phyloP scores from a whole-genome alignment of 306 rosid species.

The Canavalia ensiformis region DNA sequence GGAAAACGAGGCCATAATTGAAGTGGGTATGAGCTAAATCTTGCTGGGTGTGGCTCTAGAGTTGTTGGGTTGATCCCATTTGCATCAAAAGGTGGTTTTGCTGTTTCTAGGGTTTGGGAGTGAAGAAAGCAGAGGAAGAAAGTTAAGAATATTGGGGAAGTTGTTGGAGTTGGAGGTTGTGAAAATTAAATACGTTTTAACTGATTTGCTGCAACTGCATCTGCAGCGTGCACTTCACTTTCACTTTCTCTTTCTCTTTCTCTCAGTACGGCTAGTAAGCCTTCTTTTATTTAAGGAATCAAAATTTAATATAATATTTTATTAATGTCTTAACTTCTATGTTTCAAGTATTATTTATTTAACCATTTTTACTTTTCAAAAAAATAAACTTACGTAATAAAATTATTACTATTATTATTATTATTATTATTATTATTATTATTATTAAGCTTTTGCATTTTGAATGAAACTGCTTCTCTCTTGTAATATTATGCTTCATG shows the following conservation, averaged over 20 bases:
- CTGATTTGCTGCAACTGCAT: conserved; percentile 61
- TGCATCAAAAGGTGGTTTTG: conserved; percentile 55
- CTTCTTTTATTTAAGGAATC: no score
- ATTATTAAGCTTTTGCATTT: no score
- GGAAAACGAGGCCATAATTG: conserved; percentile 70
- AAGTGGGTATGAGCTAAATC: conserved; percentile 64
- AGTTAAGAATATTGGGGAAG: conserved; percentile 70
- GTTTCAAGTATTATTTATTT: background rate
- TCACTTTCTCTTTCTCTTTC: conserved; percentile 39
- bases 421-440: no score
- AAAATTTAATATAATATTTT: background rate
- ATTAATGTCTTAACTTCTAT: background rate
- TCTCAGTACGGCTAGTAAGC: conserved; percentile 33
- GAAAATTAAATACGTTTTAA: conserved; percentile 71
- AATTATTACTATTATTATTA: no score
- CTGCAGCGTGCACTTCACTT: conserved; percentile 54
- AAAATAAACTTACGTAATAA: no score
- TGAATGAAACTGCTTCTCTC: no score
- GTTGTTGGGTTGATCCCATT: conserved; percentile 60
- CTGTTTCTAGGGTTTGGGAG: conserved; percentile 69
- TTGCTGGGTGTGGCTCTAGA: conserved; percentile 53
- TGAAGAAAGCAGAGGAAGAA: conserved; percentile 62
- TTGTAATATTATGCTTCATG: no score
- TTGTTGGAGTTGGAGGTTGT: conserved; percentile 74
- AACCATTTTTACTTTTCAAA: background rate